phyloP scores from a whole-genome alignment of 495 filamentous ascomycete species.

The Podospora fimiseda region DNA sequence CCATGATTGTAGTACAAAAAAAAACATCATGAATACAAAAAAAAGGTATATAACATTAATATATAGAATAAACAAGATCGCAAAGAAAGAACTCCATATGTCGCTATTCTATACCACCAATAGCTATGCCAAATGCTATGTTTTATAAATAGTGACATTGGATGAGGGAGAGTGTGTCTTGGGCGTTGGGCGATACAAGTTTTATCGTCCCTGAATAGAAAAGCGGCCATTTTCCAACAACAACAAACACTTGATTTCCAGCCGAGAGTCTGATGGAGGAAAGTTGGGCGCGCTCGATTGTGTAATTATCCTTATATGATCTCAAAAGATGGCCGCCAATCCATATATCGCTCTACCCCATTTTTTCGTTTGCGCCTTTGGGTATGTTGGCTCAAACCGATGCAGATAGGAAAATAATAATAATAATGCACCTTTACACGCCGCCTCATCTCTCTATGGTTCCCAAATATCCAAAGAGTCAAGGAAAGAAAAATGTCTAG shows the following conservation, averaged over 20 bases:
- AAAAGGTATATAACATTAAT: not conserved
- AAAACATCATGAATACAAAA: no score
- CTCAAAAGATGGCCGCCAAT: not conserved
- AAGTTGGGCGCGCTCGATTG: no score
- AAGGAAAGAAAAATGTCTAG: not conserved
- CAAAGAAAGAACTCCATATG: not conserved
- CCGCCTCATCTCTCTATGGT: not conserved
- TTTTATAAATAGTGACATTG: not conserved
- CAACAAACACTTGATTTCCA: not conserved
- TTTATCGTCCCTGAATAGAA: no score
- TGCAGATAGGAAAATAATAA: not conserved
- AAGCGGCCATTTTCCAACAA: no score
- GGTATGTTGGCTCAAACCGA: not conserved
- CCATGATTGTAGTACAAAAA: no score
- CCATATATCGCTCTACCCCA: not conserved
- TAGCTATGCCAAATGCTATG: not conserved
- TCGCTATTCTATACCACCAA: not conserved
- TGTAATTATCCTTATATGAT: no score
- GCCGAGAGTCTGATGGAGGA: no score
- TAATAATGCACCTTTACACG: not conserved
- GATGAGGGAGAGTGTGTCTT: no score
- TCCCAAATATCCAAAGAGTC: not conserved
- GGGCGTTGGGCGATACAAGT: no score
- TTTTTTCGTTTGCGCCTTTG: not conserved
- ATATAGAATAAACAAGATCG: not conserved